A percentile compares a stretch with the other conserved stretches of the same genome.
Conservation (phyloP, 495 filamentous ascomycete genomes). For the Annulohypoxylon bovei region DNA sequence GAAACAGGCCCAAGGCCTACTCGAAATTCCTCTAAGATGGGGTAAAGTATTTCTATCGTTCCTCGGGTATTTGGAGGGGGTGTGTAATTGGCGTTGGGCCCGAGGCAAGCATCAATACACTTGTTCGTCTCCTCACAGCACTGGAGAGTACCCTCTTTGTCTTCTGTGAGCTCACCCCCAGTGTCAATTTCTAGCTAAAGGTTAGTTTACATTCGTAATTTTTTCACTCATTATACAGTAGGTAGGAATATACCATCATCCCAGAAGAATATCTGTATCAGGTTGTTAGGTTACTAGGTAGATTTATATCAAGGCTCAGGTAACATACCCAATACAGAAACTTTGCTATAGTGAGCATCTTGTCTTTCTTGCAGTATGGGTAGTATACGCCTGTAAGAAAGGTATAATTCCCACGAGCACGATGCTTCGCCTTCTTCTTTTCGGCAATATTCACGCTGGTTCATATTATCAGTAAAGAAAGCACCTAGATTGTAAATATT, state of each 20-base stretch:
- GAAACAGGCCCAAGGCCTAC: constrained; percentile 27
- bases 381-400: constrained; percentile 41
- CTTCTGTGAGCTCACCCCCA: constrained; percentile 43
- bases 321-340: constrained; percentile 43
- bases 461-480: not conserved
- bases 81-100: constrained; percentile 37
- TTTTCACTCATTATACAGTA: not conserved
- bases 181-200: constrained; percentile 34
- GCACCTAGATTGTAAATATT: not conserved
- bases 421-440: constrained; percentile 44
- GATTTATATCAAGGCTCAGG: not conserved
- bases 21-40: constrained; percentile 40
- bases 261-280: constrained; percentile 42
- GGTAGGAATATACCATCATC: constrained; percentile 45
- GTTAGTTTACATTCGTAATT: not conserved
- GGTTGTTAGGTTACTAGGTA: not conserved
- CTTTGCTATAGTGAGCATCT: constrained; percentile 36
- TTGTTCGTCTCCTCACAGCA: constrained; percentile 42
- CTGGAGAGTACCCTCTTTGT: constrained; percentile 33
- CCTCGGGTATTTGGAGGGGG: constrained; percentile 33
- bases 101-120: constrained; percentile 42
- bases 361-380: constrained; percentile 43
- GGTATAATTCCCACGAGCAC: constrained; percentile 40
- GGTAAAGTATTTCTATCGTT: constrained; percentile 42
- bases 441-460: constrained; percentile 38